These are phyloP conservation scores for Gyrodon lividus DNA, from an alignment of 768 basidiomycete species.

Conservation along the genomic window DNA sequence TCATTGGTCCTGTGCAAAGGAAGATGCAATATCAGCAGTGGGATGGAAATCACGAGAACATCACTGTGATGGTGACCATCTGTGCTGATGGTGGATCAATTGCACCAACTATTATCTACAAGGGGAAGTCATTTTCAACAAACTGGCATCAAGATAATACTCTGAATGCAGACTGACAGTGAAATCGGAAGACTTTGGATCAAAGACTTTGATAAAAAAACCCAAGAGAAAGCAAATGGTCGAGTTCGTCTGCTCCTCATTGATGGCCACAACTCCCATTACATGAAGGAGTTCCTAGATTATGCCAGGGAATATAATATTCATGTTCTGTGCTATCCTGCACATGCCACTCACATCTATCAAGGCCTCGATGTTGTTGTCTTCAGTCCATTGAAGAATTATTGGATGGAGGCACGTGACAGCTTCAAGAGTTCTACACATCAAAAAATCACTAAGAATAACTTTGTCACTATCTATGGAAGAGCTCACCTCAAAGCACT, in stretches of 20 bases:
- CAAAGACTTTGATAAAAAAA: conserved; percentile 31
- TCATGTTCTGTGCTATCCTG: conserved; percentile 41
- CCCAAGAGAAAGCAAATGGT: conserved; percentile 22
- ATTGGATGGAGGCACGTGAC: conserved; percentile 17
- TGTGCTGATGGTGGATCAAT: too few relatives aligned
- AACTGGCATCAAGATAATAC: conserved; percentile 12
- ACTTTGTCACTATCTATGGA: conserved; percentile 15
- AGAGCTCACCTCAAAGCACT: conserved; percentile 13
- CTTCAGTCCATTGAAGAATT: conserved; percentile 31
- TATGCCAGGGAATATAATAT: conserved; percentile 35
- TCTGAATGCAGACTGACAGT: conserved; percentile 17
- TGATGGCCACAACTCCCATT: conserved; percentile 13
- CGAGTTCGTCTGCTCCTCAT: conserved; percentile 28
- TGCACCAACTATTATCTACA: conserved; percentile 9
- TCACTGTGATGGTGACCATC: too few relatives aligned
- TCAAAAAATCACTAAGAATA: background rate
- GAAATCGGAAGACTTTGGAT: conserved; percentile 26
- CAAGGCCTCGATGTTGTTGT: conserved; percentile 41
- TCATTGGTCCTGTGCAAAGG: background rate
- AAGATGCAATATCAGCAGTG: conserved; percentile 14
- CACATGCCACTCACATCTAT: conserved; percentile 48
- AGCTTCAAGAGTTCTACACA: background rate
- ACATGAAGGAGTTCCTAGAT: conserved; percentile 21
- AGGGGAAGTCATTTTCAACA: conserved; percentile 10
- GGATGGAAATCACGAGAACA: conserved; percentile 16